Evolutionary conservation across 805 yeast species (phyloP).

Genomic region (Cyberlindnera nakhonratchasimensis): DNA sequence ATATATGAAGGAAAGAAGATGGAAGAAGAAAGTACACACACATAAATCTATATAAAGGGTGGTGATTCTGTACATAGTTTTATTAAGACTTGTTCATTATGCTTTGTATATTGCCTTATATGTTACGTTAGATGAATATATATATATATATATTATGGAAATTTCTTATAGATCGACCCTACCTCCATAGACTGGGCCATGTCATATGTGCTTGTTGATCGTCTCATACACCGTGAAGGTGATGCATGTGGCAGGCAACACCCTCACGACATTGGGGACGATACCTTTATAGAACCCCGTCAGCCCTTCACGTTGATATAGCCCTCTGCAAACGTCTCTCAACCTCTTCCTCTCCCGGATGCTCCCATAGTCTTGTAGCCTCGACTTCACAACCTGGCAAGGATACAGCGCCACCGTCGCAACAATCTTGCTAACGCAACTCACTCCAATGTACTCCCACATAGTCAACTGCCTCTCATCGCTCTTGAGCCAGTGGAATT

Average conservation of each 20-base stretch:
- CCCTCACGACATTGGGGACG: conserved; percentile 71
- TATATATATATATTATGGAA: too few relatives aligned
- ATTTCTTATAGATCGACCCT: too few relatives aligned
- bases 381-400: conserved; percentile 72
- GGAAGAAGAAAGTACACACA: too few relatives aligned
- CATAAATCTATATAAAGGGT: too few relatives aligned
- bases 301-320: conserved; percentile 51
- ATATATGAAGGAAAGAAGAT: too few relatives aligned
- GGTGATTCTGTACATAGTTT: too few relatives aligned
- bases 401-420: conserved; percentile 77
- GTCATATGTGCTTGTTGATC: conserved; percentile 32
- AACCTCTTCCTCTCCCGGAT: conserved; percentile 28
- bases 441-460: conserved; percentile 57
- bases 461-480: conserved; percentile 37
- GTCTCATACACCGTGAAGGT: conserved; percentile 85
- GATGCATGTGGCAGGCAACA: conserved; percentile 89
- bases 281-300: conserved; percentile 82
- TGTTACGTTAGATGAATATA: too few relatives aligned
- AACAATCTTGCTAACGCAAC: conserved; percentile 64
- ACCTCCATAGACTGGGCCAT: too few relatives aligned
- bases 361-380: conserved; percentile 56
- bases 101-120: too few relatives aligned
- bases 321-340: conserved; percentile 32
- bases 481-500: conserved; percentile 35
- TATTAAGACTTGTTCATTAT: too few relatives aligned